Conservation (phyloP, 768 basidiomycete species). For the Russula lepida region DNA sequence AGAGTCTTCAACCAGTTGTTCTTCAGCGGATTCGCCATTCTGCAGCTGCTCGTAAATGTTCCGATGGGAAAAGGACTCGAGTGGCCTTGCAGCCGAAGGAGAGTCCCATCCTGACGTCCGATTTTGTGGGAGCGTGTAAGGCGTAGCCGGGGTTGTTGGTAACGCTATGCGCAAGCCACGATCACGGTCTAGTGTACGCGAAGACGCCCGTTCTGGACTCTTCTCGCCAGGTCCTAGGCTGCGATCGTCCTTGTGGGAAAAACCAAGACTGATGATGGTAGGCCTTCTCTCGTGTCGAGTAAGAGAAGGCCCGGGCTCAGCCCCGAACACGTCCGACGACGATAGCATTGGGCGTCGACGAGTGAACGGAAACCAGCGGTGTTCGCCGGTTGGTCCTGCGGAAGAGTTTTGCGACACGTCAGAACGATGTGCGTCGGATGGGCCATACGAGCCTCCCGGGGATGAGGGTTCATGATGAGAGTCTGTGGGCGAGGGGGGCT, state of each 20-base stretch:
- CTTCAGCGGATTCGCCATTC: conserved; percentile 2
- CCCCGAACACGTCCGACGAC: neutral
- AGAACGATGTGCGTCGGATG: conserved; percentile 37
- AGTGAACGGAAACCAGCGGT: conserved; percentile 69
- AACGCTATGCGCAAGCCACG: conserved; percentile 27
- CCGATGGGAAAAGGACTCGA: conserved; percentile 1
- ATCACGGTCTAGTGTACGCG: conserved; percentile 16
- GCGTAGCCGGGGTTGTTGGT: conserved; percentile 28
- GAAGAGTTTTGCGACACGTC: conserved; percentile 50
- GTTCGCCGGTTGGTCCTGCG: conserved; percentile 24
- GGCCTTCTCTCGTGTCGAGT: conserved; percentile 5
- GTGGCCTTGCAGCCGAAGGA: conserved; percentile 50
- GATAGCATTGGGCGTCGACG: conserved; percentile 35
- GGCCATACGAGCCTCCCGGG: conserved; percentile 26
- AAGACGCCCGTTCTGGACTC: conserved; percentile 20
- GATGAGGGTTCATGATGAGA: conserved; percentile 32
- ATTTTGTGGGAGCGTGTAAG: conserved; percentile 47
- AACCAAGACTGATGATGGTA: neutral
- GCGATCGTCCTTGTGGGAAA: neutral
- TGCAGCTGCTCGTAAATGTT: conserved; percentile 12
- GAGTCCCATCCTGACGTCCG: conserved; percentile 59
- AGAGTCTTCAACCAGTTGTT: conserved; percentile 7
- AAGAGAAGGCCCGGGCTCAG: neutral
- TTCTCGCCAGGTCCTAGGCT: conserved; percentile 19
- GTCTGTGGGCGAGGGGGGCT: conserved; percentile 25